phyloP scores from a whole-genome alignment of 352 stramenopile species.

The Phytophthora podocarpi region DNA sequence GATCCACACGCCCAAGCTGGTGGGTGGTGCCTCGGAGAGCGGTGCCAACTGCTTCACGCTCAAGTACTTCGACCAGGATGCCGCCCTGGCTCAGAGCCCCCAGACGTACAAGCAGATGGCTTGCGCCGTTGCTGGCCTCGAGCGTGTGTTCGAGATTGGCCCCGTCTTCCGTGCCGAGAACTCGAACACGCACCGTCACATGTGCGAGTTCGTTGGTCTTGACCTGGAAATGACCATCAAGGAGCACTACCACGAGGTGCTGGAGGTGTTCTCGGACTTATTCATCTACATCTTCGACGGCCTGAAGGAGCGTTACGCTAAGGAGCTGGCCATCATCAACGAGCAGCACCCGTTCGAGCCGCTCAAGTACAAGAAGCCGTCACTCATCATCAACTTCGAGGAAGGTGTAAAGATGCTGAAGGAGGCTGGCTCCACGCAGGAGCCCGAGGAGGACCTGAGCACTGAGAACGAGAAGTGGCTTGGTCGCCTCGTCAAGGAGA shows the following conservation, averaged over 20 bases:
- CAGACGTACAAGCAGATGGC: slow-evolving; percentile 99
- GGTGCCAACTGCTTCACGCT: slow-evolving; percentile 98
- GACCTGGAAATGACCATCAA: slow-evolving; percentile 99
- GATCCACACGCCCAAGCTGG: slow-evolving; percentile 99
- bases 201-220: slow-evolving; percentile 99
- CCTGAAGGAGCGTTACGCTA: slow-evolving; percentile 92
- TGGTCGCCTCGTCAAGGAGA: slow-evolving; percentile 94
- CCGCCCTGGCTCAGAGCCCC: slow-evolving; percentile 96
- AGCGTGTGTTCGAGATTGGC: slow-evolving; percentile 98
- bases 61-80: slow-evolving; percentile 98
- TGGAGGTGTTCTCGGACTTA: slow-evolving; percentile 97
- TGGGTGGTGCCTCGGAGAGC: slow-evolving; percentile 97
- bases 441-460: slow-evolving; percentile 81
- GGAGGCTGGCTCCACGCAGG: slow-evolving; percentile 76
- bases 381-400: slow-evolving; percentile 94
- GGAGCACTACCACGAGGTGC: slow-evolving; percentile 99
- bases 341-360: slow-evolving; percentile 98
- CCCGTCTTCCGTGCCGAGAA: slow-evolving; percentile 99
- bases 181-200: slow-evolving; percentile 98
- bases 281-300: slow-evolving; percentile 99
- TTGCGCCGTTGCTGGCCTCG: slow-evolving; percentile 97
- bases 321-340: slow-evolving; percentile 95
- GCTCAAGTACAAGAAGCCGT: slow-evolving; percentile 95
- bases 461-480: slow-evolving; percentile 99
- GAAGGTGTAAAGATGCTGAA: slow-evolving; percentile 94